Base-by-base conservation (phyloP, 805 yeast species). In the Candida caryicola region DNA sequence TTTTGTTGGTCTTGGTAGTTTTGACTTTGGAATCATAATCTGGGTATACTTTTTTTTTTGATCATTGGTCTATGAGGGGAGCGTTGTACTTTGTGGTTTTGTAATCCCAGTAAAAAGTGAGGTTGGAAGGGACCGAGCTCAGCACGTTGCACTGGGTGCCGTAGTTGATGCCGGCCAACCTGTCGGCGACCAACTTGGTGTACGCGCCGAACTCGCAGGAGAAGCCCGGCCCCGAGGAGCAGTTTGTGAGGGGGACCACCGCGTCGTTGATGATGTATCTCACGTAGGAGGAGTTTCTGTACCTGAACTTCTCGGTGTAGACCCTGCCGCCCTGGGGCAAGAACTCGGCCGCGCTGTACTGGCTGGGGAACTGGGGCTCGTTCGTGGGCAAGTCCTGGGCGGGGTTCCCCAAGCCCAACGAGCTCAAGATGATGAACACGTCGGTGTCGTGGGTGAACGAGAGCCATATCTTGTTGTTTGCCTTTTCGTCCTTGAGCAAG, bases 41-140 rank as follows among this genome's bases (percentile, higher is more conserved):
- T n/a, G n/a, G n/a, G n/a, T n/a, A n/a, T n/a, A n/a, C n/a, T n/a
- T n/a, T n/a, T n/a, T n/a, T n/a, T n/a, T n/a, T 21, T 21, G 25
- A 21, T 33, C 9, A 33, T 17, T 33, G 36, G 17, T 33, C 23
- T 23, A 40, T 34, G 23, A 42, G 33, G 14, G 51, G 38, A 16
- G 60, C 56, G 29, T 52, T 51, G 49, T 55, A 55, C 35, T 45
- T 40, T 23, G 21, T 52, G 30, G 35, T 41, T 34, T 43, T 43
- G 46, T 54, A 69, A 48, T 69, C 72, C 74, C 74, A 69, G 53
- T 59, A 67, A 51, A 69, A 69, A 2, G 70, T 55, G 25, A 69
- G 50, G 16, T 48, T 39, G 9, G 70, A 64, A 3, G 37, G 54
- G 19, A 40, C 37, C 18, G 47, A 41, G 29, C 50, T 42, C 13